Evolutionary conservation across 768 basidiomycete genomes (phyloP).

Genomic region (Amanita subjunquillea): DNA sequence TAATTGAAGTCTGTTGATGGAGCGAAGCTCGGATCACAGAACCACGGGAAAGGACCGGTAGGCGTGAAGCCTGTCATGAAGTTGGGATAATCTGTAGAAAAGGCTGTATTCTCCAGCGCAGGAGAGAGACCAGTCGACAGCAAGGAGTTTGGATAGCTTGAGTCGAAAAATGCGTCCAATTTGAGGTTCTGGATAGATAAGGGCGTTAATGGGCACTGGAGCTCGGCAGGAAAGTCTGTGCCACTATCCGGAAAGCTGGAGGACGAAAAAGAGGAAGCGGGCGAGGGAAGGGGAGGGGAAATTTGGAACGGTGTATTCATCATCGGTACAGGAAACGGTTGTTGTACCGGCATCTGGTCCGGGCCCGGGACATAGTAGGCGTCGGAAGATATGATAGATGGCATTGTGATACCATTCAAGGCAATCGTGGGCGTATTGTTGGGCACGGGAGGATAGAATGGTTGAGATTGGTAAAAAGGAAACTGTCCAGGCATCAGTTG

Average conservation of each 20-base stretch:
- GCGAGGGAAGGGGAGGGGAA: not conserved
- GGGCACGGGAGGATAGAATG: too few species aligned
- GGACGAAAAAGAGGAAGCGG: not conserved
- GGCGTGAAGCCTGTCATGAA: not conserved
- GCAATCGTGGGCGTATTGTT: not conserved
- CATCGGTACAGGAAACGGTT: not conserved
- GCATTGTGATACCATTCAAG: too few species aligned
- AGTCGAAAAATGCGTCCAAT: not conserved
- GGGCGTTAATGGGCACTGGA: not conserved
- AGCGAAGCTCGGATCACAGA: not conserved
- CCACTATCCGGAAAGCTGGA: not conserved
- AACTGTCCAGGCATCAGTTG: too few species aligned
- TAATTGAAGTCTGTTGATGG: not conserved
- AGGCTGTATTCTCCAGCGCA: not conserved
- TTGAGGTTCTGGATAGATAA: not conserved
- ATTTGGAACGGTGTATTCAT: not conserved
- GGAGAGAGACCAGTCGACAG: not conserved
- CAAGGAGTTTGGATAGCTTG: not conserved
- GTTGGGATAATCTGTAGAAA: not conserved
- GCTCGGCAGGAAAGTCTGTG: not conserved
- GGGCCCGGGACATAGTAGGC: not conserved
- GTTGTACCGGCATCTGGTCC: not conserved
- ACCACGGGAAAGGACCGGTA: not conserved
- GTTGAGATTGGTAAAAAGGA: too few species aligned
- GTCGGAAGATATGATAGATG: not conserved